Percentiles rank a stretch among this genome's conserved stretches.
These are phyloP conservation scores for Calycina marina DNA, from an alignment of 2,329 filamentous ascomycete genomes.

Conservation along the genomic window DNA sequence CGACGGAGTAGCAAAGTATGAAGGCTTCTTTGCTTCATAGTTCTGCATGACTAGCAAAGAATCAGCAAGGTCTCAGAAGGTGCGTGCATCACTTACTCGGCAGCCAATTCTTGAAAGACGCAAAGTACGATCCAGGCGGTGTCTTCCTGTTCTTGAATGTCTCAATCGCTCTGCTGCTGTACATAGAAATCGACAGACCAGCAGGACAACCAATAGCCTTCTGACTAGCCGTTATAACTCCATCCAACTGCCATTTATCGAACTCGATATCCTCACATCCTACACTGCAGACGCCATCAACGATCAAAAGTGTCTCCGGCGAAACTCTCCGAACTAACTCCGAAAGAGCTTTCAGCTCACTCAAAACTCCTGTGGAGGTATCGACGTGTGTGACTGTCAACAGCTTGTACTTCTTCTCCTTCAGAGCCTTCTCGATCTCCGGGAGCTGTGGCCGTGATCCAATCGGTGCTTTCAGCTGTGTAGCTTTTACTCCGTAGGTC, in stretches of 20 bases:
- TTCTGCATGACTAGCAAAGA: constrained; percentile 72
- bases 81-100: constrained; percentile 44
- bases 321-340: constrained; percentile 76
- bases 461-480: constrained; percentile 78
- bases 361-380: constrained; percentile 90
- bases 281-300: constrained; percentile 95
- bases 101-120: constrained; percentile 92
- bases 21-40: constrained; percentile 94
- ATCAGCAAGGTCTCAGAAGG: constrained; percentile 1
- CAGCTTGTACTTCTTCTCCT: constrained; percentile 84
- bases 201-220: constrained; percentile 95
- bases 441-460: constrained; percentile 75
- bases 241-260: constrained; percentile 87
- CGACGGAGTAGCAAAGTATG: constrained; percentile 93
- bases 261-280: constrained; percentile 93
- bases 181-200: constrained; percentile 87
- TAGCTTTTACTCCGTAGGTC: constrained; percentile 81
- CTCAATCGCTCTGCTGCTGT: constrained; percentile 76
- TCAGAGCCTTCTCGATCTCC: constrained; percentile 78
- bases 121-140: constrained; percentile 80
- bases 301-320: constrained; percentile 79
- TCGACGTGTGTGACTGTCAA: constrained; percentile 95
- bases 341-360: constrained; percentile 72
- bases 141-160: constrained; percentile 67
- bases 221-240: constrained; percentile 84